Base-by-base conservation (phyloP, 1,139 yeast genomes). In the Saccharomycopsis hybrid region DNA sequence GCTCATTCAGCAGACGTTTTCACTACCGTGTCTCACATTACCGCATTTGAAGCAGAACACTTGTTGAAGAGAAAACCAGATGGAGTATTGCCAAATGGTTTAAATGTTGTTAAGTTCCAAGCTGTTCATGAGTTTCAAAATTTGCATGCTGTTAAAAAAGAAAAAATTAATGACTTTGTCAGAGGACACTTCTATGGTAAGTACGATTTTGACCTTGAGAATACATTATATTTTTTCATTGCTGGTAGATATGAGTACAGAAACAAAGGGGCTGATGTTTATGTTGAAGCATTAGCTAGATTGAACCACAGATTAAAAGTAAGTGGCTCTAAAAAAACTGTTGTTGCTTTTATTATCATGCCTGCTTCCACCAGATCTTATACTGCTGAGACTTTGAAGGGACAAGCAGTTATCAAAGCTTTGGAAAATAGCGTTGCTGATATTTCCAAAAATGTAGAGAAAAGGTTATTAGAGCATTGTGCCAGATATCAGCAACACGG, bases 61-160 rank as follows among this genome's bases (percentile, higher is more conserved):
- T 73, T 92, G 65, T 76, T 92, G 61, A 92, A 90, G 65, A 77
- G 98, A 57, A 90, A 90, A 65, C 98, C 98, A 1, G 98, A 92
- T 63, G 98, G 98, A 1, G 97, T 92, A 35, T 76, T 92, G 63
- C 98, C 98, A 53, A 92, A 92, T 64, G 98, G 98, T 44, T 76
- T 92, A 58, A 92, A 92, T 65, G 97, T 92, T 53, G 89, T 89
- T 58, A 92, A 92, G 71, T 92, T 92, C 69, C 94, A 87, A 62
- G 97, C 97, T 1, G 95, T 90, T 58, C 98, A 92, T 67, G 98
- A 92, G 70, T 92, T 92, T 72, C 98, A 92, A 70, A 92, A 92
- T 68, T 74, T 92, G 67, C 98, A 92, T 69, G 96, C 96, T 28
- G 70, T 83, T 58, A 84, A 85, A 66, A 92, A 92, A 73, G 95